Evolutionary conservation across 2,329 filamentous ascomycete species (phyloP), one percentile per base, ranked within the genome.

Genomic region (Colletotrichum sp.): DNA sequence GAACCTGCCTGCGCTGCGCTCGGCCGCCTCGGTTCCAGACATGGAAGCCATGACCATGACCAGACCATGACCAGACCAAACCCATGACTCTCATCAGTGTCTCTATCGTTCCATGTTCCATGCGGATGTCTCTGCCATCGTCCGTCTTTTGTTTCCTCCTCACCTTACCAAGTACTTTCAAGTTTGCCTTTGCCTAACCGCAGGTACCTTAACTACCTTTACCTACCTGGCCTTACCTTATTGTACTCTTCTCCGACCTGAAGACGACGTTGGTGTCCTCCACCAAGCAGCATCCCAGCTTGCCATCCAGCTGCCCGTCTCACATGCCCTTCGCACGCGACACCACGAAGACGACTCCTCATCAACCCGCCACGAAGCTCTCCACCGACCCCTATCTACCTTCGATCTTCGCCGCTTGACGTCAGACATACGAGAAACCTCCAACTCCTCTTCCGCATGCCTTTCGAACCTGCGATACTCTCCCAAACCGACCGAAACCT

Each of bases 311-410:
- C 73, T 76, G 64, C 64, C 49, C 59, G 70, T 69, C 74, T 76
- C 74, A 76, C 34, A 66, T 76, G 70, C 64, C 34, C 21, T 34
- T 76, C 70, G 73, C 74, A 76, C 71, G 70, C 74, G 74, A 76
- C 74, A 69, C 65, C 49, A 59, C n/a, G n/a, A 65, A 12, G 12
- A 36, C 39, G 36, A 44, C 10, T 8, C 44, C 32, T 32, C 49
- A 52, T 49, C 49, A 36, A 49, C 44, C 28, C 69, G 39, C 55
- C 39, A 32, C 72, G 30, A 62, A 67, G 30, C 55, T 39, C 65
- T 59, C 34, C 21, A n/a, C 21, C 34, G 24, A 59, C 62, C 62
- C 34, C 34, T n/a, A 49, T 57, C 57, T 36, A 16, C 57, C 39
- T 49, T 4, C 39, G 52, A 34, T 39, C 12, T 15, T 32, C 5